Base-by-base conservation (phyloP, 345 rosid genomes). In the Lepidium aucheri region DNA sequence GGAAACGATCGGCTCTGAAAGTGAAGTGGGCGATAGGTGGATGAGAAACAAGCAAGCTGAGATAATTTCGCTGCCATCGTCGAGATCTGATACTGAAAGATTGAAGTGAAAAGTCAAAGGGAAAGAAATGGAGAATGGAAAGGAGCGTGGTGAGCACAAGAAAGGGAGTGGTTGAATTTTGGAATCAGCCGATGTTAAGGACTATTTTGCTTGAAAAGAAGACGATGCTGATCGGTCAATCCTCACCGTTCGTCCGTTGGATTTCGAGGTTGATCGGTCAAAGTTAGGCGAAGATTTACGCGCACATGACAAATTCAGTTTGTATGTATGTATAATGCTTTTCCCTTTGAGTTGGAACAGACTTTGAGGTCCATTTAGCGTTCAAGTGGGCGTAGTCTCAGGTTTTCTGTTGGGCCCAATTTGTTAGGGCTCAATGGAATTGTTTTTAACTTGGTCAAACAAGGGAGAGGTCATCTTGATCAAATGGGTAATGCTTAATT, bases 21-120 rank as follows among this genome's bases (percentile, higher is more conserved):
- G 38, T 44, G 78, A 26, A 80, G 63, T 52, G 65, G 82, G 70
- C 84, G 86, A 65, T 80, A 65, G 76, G 83, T 71, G 43, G 91
- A 78, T 36, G 91, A 78, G 80, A 77, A 83, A 64, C 82, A 84
- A 4, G 78, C 67, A 10, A 90, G 85, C 79, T 90, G 95, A 14
- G 86, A 85, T 53, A 77, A 51, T 14, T 82, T 56, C 7, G 81
- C 32, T 10, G 86, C 50, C 73, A 80, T 40, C 20, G 60, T 52
- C 44, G 68, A 60, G 63, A 73, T 73, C 77, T 67, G 77, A 60
- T 43, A 66, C 2, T 20, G 38, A 32, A 14, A 49, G 44, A 12
- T 1, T 17, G 50, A 52, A 51, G 71, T 34, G 45, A 39, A 64
- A 41, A 56, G 60, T 62, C 68, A 53, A 53, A 39, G 26, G 26